Conservation (phyloP, 768 basidiomycete species). For the Mycena crocata region DNA sequence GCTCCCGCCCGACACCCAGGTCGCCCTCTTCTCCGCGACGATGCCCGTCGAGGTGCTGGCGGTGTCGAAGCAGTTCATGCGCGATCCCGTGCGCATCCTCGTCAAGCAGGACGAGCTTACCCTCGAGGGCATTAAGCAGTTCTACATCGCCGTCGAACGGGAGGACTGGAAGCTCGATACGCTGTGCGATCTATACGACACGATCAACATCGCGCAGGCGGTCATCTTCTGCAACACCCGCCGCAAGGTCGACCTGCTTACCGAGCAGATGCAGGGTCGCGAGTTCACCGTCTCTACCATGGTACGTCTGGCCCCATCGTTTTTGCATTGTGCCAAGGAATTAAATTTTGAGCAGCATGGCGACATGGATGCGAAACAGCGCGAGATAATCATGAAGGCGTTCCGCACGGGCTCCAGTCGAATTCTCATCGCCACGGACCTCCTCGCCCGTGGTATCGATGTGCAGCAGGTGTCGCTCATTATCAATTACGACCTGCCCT, state of each 20-base stretch:
- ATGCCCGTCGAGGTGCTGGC: conserved; percentile 98
- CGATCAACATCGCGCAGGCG: conserved; percentile 97
- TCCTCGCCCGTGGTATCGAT: conserved; percentile 97
- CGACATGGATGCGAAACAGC: conserved; percentile 98
- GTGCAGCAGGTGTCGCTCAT: conserved; percentile 97
- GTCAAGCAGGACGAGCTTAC: conserved; percentile 99
- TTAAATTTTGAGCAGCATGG: conserved; percentile 75
- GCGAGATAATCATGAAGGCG: conserved; percentile 98
- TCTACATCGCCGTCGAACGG: conserved; percentile 99
- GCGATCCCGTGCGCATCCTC: conserved; percentile 94
- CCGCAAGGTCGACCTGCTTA: conserved; percentile 99
- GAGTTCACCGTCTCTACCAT: conserved; percentile 99
- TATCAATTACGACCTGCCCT: conserved; percentile 94
- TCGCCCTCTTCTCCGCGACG: conserved; percentile 95
- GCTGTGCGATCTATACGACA: conserved; percentile 90
- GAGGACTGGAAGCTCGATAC: too few species aligned
- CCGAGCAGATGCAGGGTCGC: conserved; percentile 95
- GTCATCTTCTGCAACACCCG: conserved; percentile 99
- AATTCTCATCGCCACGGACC: conserved; percentile 98
- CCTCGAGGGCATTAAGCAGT: conserved; percentile 99
- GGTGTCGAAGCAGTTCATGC: conserved; percentile 99
- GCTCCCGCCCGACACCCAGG: conserved; percentile 95
- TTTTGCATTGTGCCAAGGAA: conserved; percentile 13
- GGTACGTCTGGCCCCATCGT: conserved; percentile 63
- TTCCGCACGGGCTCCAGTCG: conserved; percentile 98